Conservation (phyloP, 2,329 filamentous ascomycete species). For the Reticulascus tulasneorum region DNA sequence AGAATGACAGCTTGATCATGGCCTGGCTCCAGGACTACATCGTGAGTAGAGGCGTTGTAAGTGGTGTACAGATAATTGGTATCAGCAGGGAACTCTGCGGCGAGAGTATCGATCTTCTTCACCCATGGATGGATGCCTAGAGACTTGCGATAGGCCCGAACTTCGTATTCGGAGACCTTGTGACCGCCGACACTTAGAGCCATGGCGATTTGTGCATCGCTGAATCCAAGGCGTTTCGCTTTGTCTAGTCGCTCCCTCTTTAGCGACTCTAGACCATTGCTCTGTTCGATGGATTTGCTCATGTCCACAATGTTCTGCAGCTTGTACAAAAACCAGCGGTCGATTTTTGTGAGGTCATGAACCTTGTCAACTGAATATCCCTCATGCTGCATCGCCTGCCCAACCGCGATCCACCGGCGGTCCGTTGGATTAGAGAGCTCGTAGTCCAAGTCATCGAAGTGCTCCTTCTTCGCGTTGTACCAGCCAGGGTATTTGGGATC, state of each 20-base stretch:
- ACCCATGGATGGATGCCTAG: slow-evolving; percentile 94
- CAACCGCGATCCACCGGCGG: slow-evolving; percentile 93
- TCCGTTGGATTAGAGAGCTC: slow-evolving; percentile 91
- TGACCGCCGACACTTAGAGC: slow-evolving; percentile 79
- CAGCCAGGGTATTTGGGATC: slow-evolving; percentile 90
- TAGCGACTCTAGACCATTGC: slow-evolving; percentile 76
- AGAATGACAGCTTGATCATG: slow-evolving; percentile 88
- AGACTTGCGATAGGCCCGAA: slow-evolving; percentile 76
- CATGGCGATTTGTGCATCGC: slow-evolving; percentile 87
- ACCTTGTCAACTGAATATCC: slow-evolving; percentile 89
- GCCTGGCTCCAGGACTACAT: slow-evolving; percentile 89
- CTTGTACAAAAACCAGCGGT: slow-evolving; percentile 99
- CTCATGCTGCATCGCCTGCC: slow-evolving; percentile 96
- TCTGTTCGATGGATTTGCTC: slow-evolving; percentile 77
- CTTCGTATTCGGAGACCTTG: slow-evolving; percentile 88
- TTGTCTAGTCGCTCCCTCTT: slow-evolving; percentile 85
- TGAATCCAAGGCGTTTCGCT: slow-evolving; percentile 98
- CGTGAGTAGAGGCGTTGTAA: slow-evolving; percentile 92
- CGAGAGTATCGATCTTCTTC: slow-evolving; percentile 97
- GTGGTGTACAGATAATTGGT: slow-evolving; percentile 98
- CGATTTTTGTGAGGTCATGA: slow-evolving; percentile 94
- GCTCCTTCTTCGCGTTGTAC: slow-evolving; percentile 89
- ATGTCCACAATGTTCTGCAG: slow-evolving; percentile 95
- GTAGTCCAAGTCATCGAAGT: slow-evolving; percentile 90
- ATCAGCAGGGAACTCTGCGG: slow-evolving; percentile 90